These are phyloP conservation scores for Fabrea salina DNA, from an alignment of 169 alveolate genomes.

Conservation along the genomic window DNA sequence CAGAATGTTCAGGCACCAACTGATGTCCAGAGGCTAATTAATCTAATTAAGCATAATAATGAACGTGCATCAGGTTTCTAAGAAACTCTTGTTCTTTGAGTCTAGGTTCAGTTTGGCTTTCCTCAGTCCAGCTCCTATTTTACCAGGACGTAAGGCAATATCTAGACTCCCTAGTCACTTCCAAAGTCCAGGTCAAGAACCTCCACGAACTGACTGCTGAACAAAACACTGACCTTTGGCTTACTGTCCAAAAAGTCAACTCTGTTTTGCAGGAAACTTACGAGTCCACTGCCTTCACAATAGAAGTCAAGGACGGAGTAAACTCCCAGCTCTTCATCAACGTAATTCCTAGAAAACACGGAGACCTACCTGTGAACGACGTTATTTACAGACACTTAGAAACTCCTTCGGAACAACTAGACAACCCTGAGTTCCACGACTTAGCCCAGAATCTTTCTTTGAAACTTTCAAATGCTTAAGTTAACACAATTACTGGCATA, in stretches of 20 bases:
- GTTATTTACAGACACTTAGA: neutral
- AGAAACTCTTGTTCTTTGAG: neutral
- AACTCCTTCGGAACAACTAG: too few relatives aligned
- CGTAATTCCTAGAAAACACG: neutral
- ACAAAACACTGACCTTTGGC: neutral
- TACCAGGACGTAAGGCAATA: too few relatives aligned
- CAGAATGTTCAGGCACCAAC: neutral
- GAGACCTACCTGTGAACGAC: neutral
- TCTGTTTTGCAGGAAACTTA: neutral
- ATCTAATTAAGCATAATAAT: too few relatives aligned
- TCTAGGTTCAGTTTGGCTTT: neutral
- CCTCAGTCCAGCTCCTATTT: neutral
- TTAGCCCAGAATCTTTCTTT: too few relatives aligned
- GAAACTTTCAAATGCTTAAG: too few relatives aligned
- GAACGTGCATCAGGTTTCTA: too few relatives aligned
- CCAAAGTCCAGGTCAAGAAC: neutral
- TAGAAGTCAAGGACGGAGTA: conserved; percentile 4
- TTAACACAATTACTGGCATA: too few relatives aligned
- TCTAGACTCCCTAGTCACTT: neutral
- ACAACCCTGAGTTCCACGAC: too few relatives aligned
- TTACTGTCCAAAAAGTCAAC: neutral
- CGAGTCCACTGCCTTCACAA: neutral
- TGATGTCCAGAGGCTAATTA: neutral
- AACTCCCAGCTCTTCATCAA: neutral
- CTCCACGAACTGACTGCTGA: neutral